Conservation (phyloP, 495 filamentous ascomycete genomes). For the Zalerion maritima region DNA sequence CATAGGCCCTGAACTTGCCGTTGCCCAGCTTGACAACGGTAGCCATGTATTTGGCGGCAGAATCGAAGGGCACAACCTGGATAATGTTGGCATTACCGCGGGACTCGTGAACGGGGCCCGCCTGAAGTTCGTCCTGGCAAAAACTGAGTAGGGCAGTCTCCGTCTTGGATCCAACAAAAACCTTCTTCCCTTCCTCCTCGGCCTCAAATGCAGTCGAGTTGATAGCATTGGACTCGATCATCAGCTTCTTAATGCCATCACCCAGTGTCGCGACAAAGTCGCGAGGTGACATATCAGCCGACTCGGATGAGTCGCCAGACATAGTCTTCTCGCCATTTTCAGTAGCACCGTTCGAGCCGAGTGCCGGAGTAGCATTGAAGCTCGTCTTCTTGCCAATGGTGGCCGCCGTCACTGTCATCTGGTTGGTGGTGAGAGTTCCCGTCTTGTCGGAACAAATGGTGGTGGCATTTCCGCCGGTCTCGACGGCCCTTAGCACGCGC, state of each 20-base stretch:
- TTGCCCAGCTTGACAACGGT: slow-evolving; percentile 42
- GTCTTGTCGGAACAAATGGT: slow-evolving; percentile 68
- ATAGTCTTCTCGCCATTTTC: slow-evolving; percentile 9
- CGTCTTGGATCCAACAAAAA: slow-evolving; percentile 57
- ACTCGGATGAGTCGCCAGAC: too few species aligned
- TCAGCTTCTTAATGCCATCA: slow-evolving; percentile 35
- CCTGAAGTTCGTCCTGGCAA: slow-evolving; percentile 45
- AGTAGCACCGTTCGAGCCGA: slow-evolving; percentile 15
- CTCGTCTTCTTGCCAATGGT: slow-evolving; percentile 37
- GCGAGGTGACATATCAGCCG: slow-evolving; percentile 30
- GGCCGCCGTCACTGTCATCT: slow-evolving; percentile 49
- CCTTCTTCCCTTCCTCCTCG: slow-evolving; percentile 31
- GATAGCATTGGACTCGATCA: slow-evolving; percentile 45
- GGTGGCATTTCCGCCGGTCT: slow-evolving; percentile 68
- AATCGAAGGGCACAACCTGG: slow-evolving; percentile 56
- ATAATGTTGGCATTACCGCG: slow-evolving; percentile 42
- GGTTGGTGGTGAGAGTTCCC: slow-evolving; percentile 53
- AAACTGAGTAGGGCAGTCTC: slow-evolving; percentile 53
- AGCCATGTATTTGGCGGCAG: slow-evolving; percentile 53
- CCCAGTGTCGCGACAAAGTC: too few species aligned
- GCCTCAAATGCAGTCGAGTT: slow-evolving; percentile 57
- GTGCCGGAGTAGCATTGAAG: slow-evolving; percentile 19
- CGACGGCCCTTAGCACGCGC: slow-evolving; percentile 52
- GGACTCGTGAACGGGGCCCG: slow-evolving; percentile 43
- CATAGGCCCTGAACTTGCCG: slow-evolving; percentile 42